phyloP scores from a whole-genome alignment of 2,329 filamentous ascomycete species.

The Fusarium burgessii region DNA sequence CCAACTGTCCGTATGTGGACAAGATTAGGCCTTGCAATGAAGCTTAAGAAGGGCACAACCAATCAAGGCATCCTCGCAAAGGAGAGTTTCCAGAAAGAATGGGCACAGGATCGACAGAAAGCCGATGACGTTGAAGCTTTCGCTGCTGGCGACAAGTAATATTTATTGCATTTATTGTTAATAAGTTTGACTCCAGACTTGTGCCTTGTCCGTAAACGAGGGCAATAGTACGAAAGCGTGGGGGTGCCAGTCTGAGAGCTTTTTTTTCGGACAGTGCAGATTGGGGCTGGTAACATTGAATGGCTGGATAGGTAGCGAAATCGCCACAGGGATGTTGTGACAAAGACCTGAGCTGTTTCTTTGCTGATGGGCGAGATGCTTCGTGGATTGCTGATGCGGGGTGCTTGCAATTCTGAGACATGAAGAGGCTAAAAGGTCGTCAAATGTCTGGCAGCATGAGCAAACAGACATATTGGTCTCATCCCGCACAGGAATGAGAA shows the following conservation, averaged over 20 bases:
- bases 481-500: conserved; percentile 20
- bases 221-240: conserved; percentile 9
- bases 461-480: conserved; percentile 20
- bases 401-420: conserved; percentile 32
- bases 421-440: conserved; percentile 13
- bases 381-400: conserved; percentile 36
- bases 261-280: conserved; percentile 9
- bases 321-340: background rate
- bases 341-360: conserved; percentile 2
- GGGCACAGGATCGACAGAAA: conserved; percentile 7
- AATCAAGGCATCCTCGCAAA: background rate
- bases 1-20: background rate
- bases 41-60: conserved; percentile 2
- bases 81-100: conserved; percentile 19
- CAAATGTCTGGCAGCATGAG: conserved; percentile 11
- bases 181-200: background rate
- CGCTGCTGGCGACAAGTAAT: conserved; percentile 6
- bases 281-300: background rate
- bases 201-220: background rate
- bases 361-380: conserved; percentile 4
- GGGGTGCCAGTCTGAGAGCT: conserved; percentile 15
- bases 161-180: conserved; percentile 4
- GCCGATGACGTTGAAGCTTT: conserved; percentile 22
- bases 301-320: background rate
- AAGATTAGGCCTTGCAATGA: background rate